These are phyloP conservation scores for Saturnispora dispora DNA, from an alignment of 805 yeast species.

Conservation along the genomic window DNA sequence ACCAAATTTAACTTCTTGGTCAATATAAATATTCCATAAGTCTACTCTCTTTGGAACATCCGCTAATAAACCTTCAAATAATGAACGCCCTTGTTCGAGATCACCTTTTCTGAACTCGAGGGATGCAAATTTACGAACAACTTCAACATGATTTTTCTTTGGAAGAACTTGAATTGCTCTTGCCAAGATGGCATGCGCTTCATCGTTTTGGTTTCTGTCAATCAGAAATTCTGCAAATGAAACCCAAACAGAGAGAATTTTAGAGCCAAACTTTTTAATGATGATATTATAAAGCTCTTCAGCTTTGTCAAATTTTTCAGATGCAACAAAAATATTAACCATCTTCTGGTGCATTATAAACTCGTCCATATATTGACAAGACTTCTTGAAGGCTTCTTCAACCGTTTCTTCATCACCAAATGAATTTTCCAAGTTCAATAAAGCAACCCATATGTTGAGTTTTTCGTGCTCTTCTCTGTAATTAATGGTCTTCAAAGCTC, in stretches of 20 bases:
- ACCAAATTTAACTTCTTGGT: conserved; percentile 73
- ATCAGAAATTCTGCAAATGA: conserved; percentile 69
- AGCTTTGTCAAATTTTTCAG: conserved; percentile 68
- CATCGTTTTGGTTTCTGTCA: conserved; percentile 45
- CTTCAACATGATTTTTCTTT: conserved; percentile 65
- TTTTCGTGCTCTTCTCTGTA: conserved; percentile 91
- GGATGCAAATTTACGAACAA: conserved; percentile 82
- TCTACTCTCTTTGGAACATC: conserved; percentile 90
- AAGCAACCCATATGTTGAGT: conserved; percentile 91
- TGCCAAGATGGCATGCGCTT: conserved; percentile 66
- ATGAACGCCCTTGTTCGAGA: conserved; percentile 87
- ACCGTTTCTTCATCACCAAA: conserved; percentile 82
- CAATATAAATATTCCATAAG: conserved; percentile 91
- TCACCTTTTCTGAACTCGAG: conserved; percentile 83
- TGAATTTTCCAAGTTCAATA: conserved; percentile 85
- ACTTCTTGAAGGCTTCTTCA: conserved; percentile 70
- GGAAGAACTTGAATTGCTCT: conserved; percentile 65
- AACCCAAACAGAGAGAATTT: conserved; percentile 67
- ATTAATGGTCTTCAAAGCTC: conserved; percentile 85
- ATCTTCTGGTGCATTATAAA: conserved; percentile 71
- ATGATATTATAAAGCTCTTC: conserved; percentile 54
- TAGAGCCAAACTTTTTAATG: conserved; percentile 70
- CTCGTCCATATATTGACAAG: conserved; percentile 90
- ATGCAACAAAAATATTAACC: conserved; percentile 62
- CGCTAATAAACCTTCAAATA: conserved; percentile 84